phyloP scores from a whole-genome alignment of 257 asterid genomes.

The Gentiana straminea region DNA sequence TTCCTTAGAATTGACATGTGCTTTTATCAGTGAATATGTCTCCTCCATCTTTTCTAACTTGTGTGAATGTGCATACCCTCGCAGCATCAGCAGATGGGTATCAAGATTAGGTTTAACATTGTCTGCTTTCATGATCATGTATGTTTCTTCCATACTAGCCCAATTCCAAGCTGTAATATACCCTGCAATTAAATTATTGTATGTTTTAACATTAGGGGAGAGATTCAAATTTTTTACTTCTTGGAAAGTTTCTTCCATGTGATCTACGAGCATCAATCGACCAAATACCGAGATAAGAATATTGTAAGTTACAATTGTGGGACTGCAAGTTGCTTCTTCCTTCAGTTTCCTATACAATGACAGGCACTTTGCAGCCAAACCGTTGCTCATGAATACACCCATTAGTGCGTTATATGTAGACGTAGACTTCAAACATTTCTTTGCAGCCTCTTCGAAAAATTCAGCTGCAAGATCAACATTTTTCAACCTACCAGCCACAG shows the following conservation, averaged over 20 bases:
- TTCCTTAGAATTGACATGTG: constrained; percentile 27
- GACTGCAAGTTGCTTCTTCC: constrained; percentile 38
- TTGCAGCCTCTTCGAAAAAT: constrained; percentile 57
- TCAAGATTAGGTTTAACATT: constrained; percentile 30
- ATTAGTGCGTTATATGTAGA: constrained; percentile 62
- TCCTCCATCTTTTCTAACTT: constrained; percentile 74
- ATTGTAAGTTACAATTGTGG: constrained; percentile 68
- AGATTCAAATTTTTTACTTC: constrained; percentile 45
- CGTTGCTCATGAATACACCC: constrained; percentile 45
- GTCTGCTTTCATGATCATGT: constrained; percentile 39
- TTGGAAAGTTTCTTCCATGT: constrained; percentile 54
- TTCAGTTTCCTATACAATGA: constrained; percentile 51
- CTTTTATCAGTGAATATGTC: constrained; percentile 43
- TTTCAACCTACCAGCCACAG: constrained; percentile 45
- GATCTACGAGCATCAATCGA: constrained; percentile 53
- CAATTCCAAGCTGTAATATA: constrained; percentile 90
- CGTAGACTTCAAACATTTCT: constrained; percentile 35
- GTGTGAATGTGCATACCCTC: constrained; percentile 75
- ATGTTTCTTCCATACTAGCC: constrained; percentile 67
- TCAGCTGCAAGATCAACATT: constrained; percentile 51
- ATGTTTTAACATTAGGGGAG: constrained; percentile 43
- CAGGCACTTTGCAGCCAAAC: constrained; percentile 40
- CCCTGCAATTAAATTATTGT: constrained; percentile 54
- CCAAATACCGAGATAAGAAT: constrained; percentile 71
- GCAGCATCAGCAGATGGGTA: constrained; percentile 58